Base-by-base conservation (phyloP, 768 basidiomycete species). In the Clitopilus hobsonii region DNA sequence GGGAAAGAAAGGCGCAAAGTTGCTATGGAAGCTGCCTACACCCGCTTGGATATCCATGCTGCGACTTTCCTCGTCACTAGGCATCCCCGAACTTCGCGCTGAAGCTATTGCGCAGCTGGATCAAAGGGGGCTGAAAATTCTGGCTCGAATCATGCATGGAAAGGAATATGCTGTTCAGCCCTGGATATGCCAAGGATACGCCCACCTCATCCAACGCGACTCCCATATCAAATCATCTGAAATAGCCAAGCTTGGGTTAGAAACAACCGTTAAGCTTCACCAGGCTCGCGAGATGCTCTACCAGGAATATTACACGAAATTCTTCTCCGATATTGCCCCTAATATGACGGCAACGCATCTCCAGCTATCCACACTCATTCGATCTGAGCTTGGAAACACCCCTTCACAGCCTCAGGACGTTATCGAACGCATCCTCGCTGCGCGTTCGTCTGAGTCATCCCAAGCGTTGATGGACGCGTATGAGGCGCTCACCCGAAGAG, bases 41-140 rank as follows among this genome's bases (percentile, higher is more conserved):
- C 14, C 47, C 29, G 57, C 58, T 38, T 60, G 60, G 59, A 41
- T 54, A 14, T 58, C 60, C 6, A 48, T 60, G 0, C 22, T 60
- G 45, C 55, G 54, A 41, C 45, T 60, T 16, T 58, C 60, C 10
- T 58, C 60, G 7, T 58, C 38, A 38, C 58, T 56, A 57, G 22
- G 14, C 38, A 60, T 60, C 57, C 49, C 58, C 5, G 55, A 58
- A 25, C 49, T 60, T 36, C 60, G 60, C 38, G 48, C 24, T 14
- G 29, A 51, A 36, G 60, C 60, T 4, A 60, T 58, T 11, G 52
- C 53, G 11, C 38, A 55, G 36, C 45, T 60, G n/a, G 32, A 36
- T 2, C n/a, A 11, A 11, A 36, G 13, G 4, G 32, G 32, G 32
- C n/a, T 36, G 32, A 36, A 11, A 11, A n/a, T n/a, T 10, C 10